phyloP scores from a whole-genome alignment of 352 stramenopile genomes.

The Vaucheria bursata region DNA sequence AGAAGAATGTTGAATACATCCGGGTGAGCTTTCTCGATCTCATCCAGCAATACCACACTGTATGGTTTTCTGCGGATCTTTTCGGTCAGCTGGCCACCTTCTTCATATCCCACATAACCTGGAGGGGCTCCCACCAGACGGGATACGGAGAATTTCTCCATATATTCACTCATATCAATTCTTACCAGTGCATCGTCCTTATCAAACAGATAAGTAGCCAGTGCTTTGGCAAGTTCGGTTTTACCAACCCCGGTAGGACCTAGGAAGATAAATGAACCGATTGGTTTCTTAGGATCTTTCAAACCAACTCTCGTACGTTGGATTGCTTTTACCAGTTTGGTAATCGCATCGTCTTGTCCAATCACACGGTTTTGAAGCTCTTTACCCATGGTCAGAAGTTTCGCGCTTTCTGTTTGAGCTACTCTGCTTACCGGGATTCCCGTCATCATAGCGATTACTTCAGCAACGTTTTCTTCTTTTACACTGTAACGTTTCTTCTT shows the following conservation, averaged over 20 bases:
- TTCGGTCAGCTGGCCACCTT: conserved; percentile 88
- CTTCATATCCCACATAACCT: conserved; percentile 83
- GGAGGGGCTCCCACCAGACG: conserved; percentile 82
- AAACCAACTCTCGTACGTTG: conserved; percentile 81
- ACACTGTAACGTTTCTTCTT: background rate
- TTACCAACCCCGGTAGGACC: conserved; percentile 66
- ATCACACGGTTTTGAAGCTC: no score
- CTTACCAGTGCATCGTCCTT: conserved; percentile 78
- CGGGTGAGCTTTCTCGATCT: conserved; percentile 93
- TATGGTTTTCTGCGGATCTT: conserved; percentile 84
- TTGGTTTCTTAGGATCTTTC: conserved; percentile 84
- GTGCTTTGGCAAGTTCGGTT: conserved; percentile 88
- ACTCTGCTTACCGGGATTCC: background rate
- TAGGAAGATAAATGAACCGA: conserved; percentile 72
- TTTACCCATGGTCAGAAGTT: no score
- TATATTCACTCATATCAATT: conserved; percentile 97
- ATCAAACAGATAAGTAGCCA: conserved; percentile 90
- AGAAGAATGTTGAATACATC: conserved; percentile 47
- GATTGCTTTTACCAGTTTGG: conserved; percentile 74
- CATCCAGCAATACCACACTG: conserved; percentile 89
- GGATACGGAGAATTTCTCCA: conserved; percentile 85
- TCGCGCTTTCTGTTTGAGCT: no score
- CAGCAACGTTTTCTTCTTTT: background rate
- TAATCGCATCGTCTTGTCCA: conserved; percentile 62
- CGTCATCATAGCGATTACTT: background rate